Base-by-base conservation (phyloP, 2,329 filamentous ascomycete genomes). In the Aureobasidium sp. region DNA sequence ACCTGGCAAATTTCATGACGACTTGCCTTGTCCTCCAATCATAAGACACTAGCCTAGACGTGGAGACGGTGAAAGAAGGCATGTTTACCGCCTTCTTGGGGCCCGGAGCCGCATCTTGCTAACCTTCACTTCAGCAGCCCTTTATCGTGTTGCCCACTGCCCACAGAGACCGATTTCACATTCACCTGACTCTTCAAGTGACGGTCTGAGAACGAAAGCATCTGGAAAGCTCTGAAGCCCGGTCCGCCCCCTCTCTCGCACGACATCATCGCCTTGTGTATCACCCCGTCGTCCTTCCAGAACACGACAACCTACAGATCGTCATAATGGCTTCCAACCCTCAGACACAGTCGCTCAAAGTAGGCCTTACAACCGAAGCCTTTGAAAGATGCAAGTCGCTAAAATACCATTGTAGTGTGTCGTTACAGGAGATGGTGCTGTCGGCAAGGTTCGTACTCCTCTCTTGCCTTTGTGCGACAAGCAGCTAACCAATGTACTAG, bases 401-500 rank as follows among this genome's bases (percentile, higher is more conserved):
- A 61, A 67, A 42, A 59, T 63, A 61, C 29, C 29, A 54, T 65
- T 69, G 65, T 71, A 97, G 91, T 99, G 94, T 77, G 94, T 99
- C 75, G 94, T 99, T 74, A 97, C 94, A 66, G 94, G 94, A 80
- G 94, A 99, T 77, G 94, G 94, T 90, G 94, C 94, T 75, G 94
- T 99, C 71, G 94, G 94, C 78, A 99, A 99, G 85, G 92, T 96
- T 78, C 78, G 81, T 75, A 32, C 42, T 61, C 14, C n/a, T 34
- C 57, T 59, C 16, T 34, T 21, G 5, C 27, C 39, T 45, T 27
- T 21, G 41, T 25, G 62, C 64, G 51, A 37, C 57, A 58, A 55
- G 63, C 65, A 59, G 63, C 63, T 61, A 51, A 50, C 49, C 21
- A 74, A 66, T 13, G 51, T 48, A 60, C 30, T 68, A 97, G 93